Evolutionary conservation across 169 alveolate species (phyloP).

Genomic region (Babesia microti): DNA sequence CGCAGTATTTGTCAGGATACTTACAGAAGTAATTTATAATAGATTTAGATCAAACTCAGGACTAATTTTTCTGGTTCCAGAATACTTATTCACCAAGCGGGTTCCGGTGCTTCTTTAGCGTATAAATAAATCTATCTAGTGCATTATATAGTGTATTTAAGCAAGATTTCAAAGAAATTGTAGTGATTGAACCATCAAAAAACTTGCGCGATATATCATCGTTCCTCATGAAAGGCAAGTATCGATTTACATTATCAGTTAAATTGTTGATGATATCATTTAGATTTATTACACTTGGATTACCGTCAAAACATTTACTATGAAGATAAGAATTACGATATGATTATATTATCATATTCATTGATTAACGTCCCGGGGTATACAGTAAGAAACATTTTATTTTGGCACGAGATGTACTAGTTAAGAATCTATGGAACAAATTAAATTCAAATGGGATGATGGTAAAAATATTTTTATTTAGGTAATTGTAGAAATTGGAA

Average conservation of each 20-base stretch:
- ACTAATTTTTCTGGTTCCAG: slow-evolving; percentile 23
- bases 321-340: slow-evolving; percentile 24
- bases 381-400: background rate
- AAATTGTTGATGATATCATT: too few relatives aligned
- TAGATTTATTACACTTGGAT: slow-evolving; percentile 37
- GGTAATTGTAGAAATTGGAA: slow-evolving; percentile 72
- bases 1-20: slow-evolving; percentile 57
- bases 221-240: slow-evolving; percentile 35
- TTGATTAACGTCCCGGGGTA: slow-evolving; percentile 29
- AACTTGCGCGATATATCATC: slow-evolving; percentile 46
- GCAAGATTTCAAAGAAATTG: slow-evolving; percentile 9
- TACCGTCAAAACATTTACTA: slow-evolving; percentile 51
- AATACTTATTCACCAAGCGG: slow-evolving; percentile 36
- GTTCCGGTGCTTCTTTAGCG: slow-evolving; percentile 45
- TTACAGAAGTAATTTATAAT: slow-evolving; percentile 41
- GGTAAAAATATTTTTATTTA: slow-evolving; percentile 10
- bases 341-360: slow-evolving; percentile 44
- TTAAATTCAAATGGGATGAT: slow-evolving; percentile 38
- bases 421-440: slow-evolving; percentile 54
- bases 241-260: background rate
- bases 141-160: slow-evolving; percentile 40
- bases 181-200: slow-evolving; percentile 51
- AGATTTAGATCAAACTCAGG: slow-evolving; percentile 3
- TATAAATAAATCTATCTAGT: slow-evolving; percentile 5
- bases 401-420: slow-evolving; percentile 41